Base-by-base conservation (phyloP, 2,329 filamentous ascomycete genomes). In the Verticillium nubilum region DNA sequence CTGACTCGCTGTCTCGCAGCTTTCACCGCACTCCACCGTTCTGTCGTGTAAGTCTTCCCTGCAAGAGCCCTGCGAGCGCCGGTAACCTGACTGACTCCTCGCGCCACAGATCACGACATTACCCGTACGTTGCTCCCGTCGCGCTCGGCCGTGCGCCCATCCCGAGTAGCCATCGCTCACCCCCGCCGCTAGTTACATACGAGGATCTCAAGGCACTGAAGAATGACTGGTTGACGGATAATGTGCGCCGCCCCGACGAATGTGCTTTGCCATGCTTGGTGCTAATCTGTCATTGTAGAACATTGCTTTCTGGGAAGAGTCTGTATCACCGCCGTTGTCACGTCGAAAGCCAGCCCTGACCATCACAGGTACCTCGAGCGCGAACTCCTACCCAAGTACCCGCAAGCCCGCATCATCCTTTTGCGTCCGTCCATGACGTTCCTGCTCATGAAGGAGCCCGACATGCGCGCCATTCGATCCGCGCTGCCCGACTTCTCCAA, bases 281-380 rank as follows among this genome's bases (percentile, higher is more conserved):
- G 27, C 25, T 28, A 53, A 27, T 5, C 52, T 61, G 58, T 58
- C 56, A 4, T 26, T 9, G 26, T 66, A 94, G 90, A 93, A 92
- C 67, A 98, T 99, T 66, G 89, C 92, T 56, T 98, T 99, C 72
- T 99, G 95, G 94, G 91, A 98, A 82, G 94, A 98, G 83, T 96
- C 50, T 60, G 53, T 60, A 47, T 26, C 52, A 60, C 29, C 50
- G 33, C 28, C 31, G 26, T 52, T 23, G 25, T 25, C 52, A 42
- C 31, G 55, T 35, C 29, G 9, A 56, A 59, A 37, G 23, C 50
- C 53, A 57, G 13, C 13, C 23, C 56, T 58, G 58, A 61, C 61
- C 57, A 59, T 65, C 52, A 23, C 63, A 86, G 87, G 77, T 93
- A 90, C 72, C 86, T 99, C 65, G 95, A 99, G 74, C 91, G 87